These are phyloP conservation scores for Leavenworthia alabamica DNA, from an alignment of 345 rosid genomes.

Conservation along the genomic window DNA sequence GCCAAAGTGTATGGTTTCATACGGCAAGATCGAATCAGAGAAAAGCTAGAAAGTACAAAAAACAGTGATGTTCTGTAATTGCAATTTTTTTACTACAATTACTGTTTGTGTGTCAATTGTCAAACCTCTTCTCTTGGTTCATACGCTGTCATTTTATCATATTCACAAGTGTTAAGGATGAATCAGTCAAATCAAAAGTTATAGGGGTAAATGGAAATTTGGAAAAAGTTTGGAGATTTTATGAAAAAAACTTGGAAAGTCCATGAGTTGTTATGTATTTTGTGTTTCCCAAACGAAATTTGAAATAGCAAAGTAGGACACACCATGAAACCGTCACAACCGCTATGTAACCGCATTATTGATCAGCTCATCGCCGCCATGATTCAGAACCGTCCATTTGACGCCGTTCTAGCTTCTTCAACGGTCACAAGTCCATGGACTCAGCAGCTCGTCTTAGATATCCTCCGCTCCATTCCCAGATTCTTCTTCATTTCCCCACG, in stretches of 20 bases:
- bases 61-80: background rate
- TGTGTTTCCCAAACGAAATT: background rate
- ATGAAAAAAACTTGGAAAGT: too few species aligned
- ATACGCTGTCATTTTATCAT: too few species aligned
- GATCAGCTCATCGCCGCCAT: constrained; percentile 46
- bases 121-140: background rate
- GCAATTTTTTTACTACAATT: background rate
- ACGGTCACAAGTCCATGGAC: constrained; percentile 36
- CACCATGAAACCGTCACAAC: constrained; percentile 26
- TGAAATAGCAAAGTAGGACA: background rate
- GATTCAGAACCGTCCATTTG: constrained; percentile 58
- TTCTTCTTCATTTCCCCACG: constrained; percentile 67
- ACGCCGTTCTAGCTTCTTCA: constrained; percentile 44
- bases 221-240: background rate
- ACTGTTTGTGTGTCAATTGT: background rate
- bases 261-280: background rate
- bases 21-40: background rate
- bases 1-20: background rate
- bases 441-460: constrained; percentile 42
- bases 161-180: background rate
- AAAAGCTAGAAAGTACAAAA: background rate
- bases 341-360: constrained; percentile 19
- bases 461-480: constrained; percentile 60
- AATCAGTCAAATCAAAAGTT: background rate
- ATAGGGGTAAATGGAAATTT: background rate